A percentile compares a stretch with the other conserved stretches of the same genome.
Conservation (phyloP, 768 basidiomycete species). For the Russula sp. region DNA sequence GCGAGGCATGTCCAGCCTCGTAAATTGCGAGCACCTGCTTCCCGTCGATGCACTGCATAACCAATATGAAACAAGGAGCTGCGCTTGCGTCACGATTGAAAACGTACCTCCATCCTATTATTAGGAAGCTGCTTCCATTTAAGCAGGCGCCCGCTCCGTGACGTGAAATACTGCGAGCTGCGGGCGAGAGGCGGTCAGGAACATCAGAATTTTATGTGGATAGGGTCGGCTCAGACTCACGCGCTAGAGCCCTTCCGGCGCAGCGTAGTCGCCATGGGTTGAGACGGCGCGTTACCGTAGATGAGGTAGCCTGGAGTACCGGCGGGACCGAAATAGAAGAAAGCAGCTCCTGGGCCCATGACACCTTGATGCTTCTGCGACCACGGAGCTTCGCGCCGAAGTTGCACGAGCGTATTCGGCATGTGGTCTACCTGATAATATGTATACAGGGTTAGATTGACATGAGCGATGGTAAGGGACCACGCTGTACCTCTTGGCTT, state of each 20-base stretch:
- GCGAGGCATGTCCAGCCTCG: constrained; percentile 54
- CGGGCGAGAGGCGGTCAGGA: constrained; percentile 1
- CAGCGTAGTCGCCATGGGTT: constrained; percentile 52
- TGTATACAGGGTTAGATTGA: neutral
- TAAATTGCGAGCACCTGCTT: constrained; percentile 55
- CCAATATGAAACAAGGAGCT: neutral
- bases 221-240: constrained; percentile 40
- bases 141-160: constrained; percentile 60
- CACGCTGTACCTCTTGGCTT: constrained; percentile 18
- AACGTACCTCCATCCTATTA: constrained; percentile 62
- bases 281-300: constrained; percentile 57
- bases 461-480: neutral
- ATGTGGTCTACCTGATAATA: constrained; percentile 43
- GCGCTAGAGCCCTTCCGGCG: constrained; percentile 55
- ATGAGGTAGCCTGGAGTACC: constrained; percentile 55
- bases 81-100: neutral
- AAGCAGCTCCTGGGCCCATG: constrained; percentile 77
- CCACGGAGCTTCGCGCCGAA: constrained; percentile 63
- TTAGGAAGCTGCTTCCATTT: constrained; percentile 63
- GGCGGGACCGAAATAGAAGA: constrained; percentile 68
- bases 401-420: constrained; percentile 57
- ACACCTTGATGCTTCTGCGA: constrained; percentile 59
- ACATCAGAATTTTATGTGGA: neutral
- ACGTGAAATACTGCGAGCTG: constrained; percentile 71
- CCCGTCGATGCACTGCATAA: constrained; percentile 50